Evolutionary conservation across 1,284 basidiomycete genomes (phyloP).

Genomic region (Anthracocystis walkeri): DNA sequence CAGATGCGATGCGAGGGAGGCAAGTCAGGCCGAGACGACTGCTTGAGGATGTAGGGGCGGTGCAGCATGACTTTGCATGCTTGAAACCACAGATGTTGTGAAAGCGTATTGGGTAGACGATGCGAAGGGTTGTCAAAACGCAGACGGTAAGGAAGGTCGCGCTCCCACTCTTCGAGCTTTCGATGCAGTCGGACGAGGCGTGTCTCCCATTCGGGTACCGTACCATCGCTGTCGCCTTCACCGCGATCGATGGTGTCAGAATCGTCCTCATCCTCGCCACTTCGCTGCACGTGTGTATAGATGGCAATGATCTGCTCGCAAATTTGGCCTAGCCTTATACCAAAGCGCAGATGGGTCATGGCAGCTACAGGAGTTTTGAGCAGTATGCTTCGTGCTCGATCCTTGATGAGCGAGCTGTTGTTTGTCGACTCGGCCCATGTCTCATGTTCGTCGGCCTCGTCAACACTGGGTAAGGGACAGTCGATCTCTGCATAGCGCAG

Average conservation of each 20-base stretch:
- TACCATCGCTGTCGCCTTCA: neutral
- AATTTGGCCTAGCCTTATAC: constrained; percentile 41
- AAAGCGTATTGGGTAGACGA: constrained; percentile 45
- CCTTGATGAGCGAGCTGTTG: constrained; percentile 47
- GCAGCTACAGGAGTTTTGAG: constrained; percentile 46
- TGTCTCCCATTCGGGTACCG: constrained; percentile 35
- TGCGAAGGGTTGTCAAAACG: constrained; percentile 42
- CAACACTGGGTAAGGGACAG: constrained; percentile 50
- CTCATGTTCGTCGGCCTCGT: constrained; percentile 52
- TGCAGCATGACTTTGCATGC: constrained; percentile 52
- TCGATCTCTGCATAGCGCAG: constrained; percentile 59
- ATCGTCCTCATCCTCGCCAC: constrained; percentile 19
- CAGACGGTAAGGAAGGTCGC: constrained; percentile 32
- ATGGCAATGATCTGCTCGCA: constrained; percentile 51
- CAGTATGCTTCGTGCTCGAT: constrained; percentile 31
- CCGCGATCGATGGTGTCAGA: neutral
- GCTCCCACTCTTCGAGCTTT: constrained; percentile 37
- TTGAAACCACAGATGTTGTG: constrained; percentile 49
- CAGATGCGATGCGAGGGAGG: constrained; percentile 55
- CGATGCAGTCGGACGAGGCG: constrained; percentile 30
- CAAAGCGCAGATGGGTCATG: constrained; percentile 41
- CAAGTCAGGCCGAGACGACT: constrained; percentile 35
- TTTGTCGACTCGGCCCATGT: constrained; percentile 53
- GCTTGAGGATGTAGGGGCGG: constrained; percentile 58
- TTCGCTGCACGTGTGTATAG: constrained; percentile 47